Conservation (phyloP, 768 basidiomycete species). For the Lactarius indigo region DNA sequence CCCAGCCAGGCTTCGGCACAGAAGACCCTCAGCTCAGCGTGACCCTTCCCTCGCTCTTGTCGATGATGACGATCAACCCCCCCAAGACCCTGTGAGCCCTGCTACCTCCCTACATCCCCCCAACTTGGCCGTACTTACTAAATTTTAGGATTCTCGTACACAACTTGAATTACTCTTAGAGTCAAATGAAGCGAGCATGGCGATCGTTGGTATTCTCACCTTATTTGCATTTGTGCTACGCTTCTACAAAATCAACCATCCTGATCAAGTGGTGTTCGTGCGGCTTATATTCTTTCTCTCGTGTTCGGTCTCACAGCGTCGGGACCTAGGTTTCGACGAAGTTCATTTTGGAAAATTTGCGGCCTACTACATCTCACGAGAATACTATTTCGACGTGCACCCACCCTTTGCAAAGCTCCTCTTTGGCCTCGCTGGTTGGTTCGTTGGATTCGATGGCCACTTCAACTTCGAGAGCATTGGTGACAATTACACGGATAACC, state of each 20-base stretch:
- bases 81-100: slow-evolving; percentile 16
- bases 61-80: slow-evolving; percentile 11
- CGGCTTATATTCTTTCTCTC: slow-evolving; percentile 1
- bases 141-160: slow-evolving; percentile 51
- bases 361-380: slow-evolving; percentile 83
- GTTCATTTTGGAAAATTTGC: slow-evolving; percentile 99
- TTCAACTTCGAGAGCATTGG: slow-evolving; percentile 96
- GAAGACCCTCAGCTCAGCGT: slow-evolving; percentile 12
- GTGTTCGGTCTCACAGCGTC: slow-evolving; percentile 8
- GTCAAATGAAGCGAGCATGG: slow-evolving; percentile 56
- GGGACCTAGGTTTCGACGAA: slow-evolving; percentile 79
- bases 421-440: slow-evolving; percentile 92
- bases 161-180: slow-evolving; percentile 60
- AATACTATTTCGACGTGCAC: slow-evolving; percentile 99
- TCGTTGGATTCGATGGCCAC: slow-evolving; percentile 91
- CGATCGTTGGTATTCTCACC: slow-evolving; percentile 63
- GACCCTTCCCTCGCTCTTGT: background rate
- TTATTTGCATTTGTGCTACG: slow-evolving; percentile 76
- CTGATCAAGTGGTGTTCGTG: slow-evolving; percentile 90
- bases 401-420: slow-evolving; percentile 96
- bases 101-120: background rate
- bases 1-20: slow-evolving; percentile 7
- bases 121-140: background rate
- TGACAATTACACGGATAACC: slow-evolving; percentile 80
- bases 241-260: slow-evolving; percentile 93